Evolutionary conservation across 495 filamentous ascomycete genomes (phyloP).

Genomic region (Diplogelasinospora grovesii): DNA sequence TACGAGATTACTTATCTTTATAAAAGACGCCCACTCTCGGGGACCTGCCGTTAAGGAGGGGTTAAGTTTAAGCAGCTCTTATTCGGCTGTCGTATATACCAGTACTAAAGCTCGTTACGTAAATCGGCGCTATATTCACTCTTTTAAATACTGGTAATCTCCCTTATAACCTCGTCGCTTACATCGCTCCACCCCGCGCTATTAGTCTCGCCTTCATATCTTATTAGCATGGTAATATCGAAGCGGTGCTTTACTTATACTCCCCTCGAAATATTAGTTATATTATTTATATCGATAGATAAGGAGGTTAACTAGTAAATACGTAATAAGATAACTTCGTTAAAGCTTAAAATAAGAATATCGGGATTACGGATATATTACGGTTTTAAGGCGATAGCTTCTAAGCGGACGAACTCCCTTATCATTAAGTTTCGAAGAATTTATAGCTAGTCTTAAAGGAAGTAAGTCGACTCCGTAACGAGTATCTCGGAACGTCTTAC

Average conservation of each 20-base stretch:
- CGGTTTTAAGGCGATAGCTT: constrained; percentile 19
- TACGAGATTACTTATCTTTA: too few species aligned
- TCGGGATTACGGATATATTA: constrained; percentile 11
- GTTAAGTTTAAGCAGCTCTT: too few species aligned
- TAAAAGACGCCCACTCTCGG: too few species aligned
- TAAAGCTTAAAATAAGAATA: constrained; percentile 13
- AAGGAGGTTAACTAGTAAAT: constrained; percentile 14
- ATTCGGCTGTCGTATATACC: too few species aligned
- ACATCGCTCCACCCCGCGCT: too few species aligned
- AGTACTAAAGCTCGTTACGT: too few species aligned
- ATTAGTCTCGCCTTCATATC: not conserved
- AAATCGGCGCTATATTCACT: too few species aligned
- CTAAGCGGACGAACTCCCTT: constrained; percentile 21
- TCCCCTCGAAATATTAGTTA: constrained; percentile 7
- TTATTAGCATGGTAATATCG: not conserved
- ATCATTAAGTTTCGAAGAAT: constrained; percentile 27
- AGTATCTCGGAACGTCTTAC: constrained; percentile 2
- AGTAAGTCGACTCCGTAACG: constrained; percentile 10
- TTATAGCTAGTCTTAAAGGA: constrained; percentile 20
- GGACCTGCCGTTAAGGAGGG: too few species aligned
- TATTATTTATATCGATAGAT: not conserved
- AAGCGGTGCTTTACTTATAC: constrained; percentile 19
- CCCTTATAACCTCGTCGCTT: too few species aligned
- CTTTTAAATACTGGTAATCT: too few species aligned
- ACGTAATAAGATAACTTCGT: constrained; percentile 12